These are phyloP conservation scores for Danielia reshetovae DNA, from an alignment of 805 yeast species.

Conservation along the genomic window DNA sequence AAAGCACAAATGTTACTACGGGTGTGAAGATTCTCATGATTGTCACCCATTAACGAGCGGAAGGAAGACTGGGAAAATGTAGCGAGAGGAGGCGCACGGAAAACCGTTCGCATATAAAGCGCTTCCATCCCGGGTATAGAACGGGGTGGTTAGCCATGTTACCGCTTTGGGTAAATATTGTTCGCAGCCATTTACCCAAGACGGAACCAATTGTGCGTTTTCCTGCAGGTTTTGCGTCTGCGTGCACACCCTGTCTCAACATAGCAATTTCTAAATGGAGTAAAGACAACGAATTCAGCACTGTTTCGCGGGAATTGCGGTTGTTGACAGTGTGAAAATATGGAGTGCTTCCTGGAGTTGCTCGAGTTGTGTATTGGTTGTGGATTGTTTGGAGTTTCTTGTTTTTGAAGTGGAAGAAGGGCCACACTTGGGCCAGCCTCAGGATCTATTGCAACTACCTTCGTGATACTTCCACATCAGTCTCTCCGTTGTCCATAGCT, in stretches of 20 bases:
- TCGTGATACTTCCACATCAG: no score
- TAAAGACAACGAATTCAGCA: no score
- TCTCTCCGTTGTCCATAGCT: no score
- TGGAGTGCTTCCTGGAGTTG: no score
- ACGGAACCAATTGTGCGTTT: constrained; percentile 2
- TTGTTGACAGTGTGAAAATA: no score
- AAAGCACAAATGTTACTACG: neutral
- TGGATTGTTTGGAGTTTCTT: no score
- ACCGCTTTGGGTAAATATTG: constrained; percentile 13
- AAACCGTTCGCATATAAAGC: constrained; percentile 6
- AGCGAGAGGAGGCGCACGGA: no score
- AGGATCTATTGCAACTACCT: no score
- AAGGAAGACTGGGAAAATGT: neutral
- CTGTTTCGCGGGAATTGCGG: no score
- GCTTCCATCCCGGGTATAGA: neutral
- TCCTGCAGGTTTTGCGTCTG: constrained; percentile 2
- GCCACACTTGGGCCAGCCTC: no score
- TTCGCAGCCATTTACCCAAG: constrained; percentile 17
- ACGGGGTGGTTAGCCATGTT: constrained; percentile 2
- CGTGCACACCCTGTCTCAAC: neutral
- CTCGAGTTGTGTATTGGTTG: no score
- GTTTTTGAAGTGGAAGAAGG: no score
- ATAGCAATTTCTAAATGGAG: neutral
- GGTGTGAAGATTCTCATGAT: constrained; percentile 1
- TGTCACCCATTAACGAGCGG: constrained; percentile 4